Evolutionary conservation across 768 basidiomycete genomes (phyloP).

Genomic region (Serendipita sp.): DNA sequence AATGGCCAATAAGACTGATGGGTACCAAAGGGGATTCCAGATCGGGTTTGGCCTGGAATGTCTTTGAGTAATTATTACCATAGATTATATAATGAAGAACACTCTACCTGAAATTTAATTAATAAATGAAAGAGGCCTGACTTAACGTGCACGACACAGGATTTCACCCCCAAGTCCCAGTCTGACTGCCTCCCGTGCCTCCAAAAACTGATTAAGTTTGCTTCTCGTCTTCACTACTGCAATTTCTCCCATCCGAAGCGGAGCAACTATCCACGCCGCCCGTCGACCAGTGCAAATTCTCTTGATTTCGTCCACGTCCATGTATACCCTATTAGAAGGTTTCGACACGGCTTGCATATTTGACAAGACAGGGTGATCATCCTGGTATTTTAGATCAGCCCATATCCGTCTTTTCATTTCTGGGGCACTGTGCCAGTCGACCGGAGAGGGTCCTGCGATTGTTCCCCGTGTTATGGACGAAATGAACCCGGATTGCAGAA

Average conservation of each 20-base stretch:
- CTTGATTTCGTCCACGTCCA: constrained; percentile 57
- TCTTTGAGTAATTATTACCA: constrained; percentile 25
- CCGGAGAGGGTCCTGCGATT: constrained; percentile 43
- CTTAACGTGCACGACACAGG: constrained; percentile 57
- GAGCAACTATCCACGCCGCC: constrained; percentile 55
- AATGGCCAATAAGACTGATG: constrained; percentile 50
- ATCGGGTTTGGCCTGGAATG: constrained; percentile 73
- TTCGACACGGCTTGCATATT: constrained; percentile 70
- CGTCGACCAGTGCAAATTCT: constrained; percentile 69
- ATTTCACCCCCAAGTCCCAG: constrained; percentile 72
- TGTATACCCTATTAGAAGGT: constrained; percentile 67
- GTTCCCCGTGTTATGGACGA: constrained; percentile 71
- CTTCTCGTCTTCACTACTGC: constrained; percentile 63
- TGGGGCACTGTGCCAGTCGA: constrained; percentile 38
- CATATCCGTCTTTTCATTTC: constrained; percentile 71
- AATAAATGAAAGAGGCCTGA: not conserved
- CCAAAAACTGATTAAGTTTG: constrained; percentile 69
- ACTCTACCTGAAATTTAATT: not conserved
- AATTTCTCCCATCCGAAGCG: constrained; percentile 85
- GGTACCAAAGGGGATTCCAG: constrained; percentile 52
- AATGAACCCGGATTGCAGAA: constrained; percentile 82
- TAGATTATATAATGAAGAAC: not conserved
- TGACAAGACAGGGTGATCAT: constrained; percentile 69
- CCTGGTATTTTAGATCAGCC: constrained; percentile 88
- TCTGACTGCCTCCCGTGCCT: constrained; percentile 81